Percentiles rank a stretch among this genome's conserved stretches.
Conservation (phyloP, 164 flowering plant genomes). For the Macadamia tetraphylla region DNA sequence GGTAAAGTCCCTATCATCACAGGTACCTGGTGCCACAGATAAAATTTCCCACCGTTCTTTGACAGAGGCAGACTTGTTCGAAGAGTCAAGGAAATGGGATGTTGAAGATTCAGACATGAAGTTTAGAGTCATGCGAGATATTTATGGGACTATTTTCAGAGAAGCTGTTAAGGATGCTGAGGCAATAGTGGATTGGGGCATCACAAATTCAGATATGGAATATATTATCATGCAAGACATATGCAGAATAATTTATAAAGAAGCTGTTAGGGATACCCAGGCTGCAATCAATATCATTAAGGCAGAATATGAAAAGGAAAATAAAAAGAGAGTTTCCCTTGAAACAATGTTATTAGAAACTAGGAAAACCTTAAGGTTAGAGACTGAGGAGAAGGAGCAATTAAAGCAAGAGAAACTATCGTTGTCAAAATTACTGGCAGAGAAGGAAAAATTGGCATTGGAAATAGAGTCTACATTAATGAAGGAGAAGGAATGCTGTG, state of each 20-base stretch:
- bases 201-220: conserved; percentile 41
- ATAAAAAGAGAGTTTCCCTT: conserved; percentile 22
- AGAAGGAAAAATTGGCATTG: conserved; percentile 41
- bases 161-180: conserved; percentile 27
- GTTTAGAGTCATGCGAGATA: conserved; percentile 20
- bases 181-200: conserved; percentile 12
- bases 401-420: conserved; percentile 32
- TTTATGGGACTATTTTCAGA: conserved; percentile 22
- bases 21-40: conserved; percentile 44
- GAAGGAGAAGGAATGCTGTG: conserved; percentile 35
- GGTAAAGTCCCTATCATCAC: conserved; percentile 31
- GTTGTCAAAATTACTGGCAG: conserved; percentile 27
- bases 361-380: conserved; percentile 26
- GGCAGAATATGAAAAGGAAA: conserved; percentile 25
- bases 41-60: conserved; percentile 35
- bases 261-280: conserved; percentile 36
- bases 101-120: conserved; percentile 29
- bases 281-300: conserved; percentile 20
- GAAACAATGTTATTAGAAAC: conserved; percentile 32
- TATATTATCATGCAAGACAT: conserved; percentile 36
- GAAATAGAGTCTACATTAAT: conserved; percentile 28
- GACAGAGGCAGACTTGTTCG: conserved; percentile 33
- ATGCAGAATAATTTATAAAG: conserved; percentile 30
- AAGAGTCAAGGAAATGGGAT: conserved; percentile 22
- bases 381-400: conserved; percentile 35